Conservation (phyloP, 495 filamentous ascomycete species). For the Aspergillus olivimuriae region DNA sequence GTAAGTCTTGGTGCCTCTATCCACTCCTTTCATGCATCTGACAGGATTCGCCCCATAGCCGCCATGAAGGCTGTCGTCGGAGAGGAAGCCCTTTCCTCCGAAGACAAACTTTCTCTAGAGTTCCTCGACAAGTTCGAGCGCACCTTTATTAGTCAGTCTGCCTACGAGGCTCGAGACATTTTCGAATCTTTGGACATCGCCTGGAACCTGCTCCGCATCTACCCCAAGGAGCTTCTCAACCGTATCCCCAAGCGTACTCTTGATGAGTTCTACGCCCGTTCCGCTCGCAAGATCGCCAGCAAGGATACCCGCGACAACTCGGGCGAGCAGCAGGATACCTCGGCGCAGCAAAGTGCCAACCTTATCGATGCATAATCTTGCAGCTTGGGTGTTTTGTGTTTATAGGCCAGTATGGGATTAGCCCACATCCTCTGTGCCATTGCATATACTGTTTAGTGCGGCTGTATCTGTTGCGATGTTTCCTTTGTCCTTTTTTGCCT, state of each 20-base stretch:
- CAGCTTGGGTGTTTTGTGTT: too few species aligned
- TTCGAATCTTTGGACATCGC: constrained; percentile 90
- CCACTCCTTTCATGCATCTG: background rate
- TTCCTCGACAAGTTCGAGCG: constrained; percentile 98
- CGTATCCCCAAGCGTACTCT: constrained; percentile 92
- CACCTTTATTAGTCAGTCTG: constrained; percentile 82
- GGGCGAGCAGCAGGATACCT: constrained; percentile 44
- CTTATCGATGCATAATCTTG: constrained; percentile 51
- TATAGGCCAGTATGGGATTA: too few species aligned
- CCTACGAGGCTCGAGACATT: constrained; percentile 87
- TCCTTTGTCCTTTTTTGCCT: constrained; percentile 1
- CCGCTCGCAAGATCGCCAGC: constrained; percentile 44
- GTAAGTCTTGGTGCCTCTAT: constrained; percentile 23
- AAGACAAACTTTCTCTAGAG: constrained; percentile 96
- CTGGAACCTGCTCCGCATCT: constrained; percentile 93
- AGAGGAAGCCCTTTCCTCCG: constrained; percentile 88
- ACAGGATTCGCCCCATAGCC: constrained; percentile 37
- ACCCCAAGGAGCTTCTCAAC: constrained; percentile 95
- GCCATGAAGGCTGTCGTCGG: constrained; percentile 99
- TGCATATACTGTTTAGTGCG: constrained; percentile 16
- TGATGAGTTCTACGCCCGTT: constrained; percentile 85
- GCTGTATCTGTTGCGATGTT: constrained; percentile 10
- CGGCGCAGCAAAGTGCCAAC: constrained; percentile 41
- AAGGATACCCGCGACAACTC: constrained; percentile 70
- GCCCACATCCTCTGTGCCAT: constrained; percentile 5